Evolutionary conservation across 345 rosid species (phyloP).

Genomic region (Cochlearia excelsa): DNA sequence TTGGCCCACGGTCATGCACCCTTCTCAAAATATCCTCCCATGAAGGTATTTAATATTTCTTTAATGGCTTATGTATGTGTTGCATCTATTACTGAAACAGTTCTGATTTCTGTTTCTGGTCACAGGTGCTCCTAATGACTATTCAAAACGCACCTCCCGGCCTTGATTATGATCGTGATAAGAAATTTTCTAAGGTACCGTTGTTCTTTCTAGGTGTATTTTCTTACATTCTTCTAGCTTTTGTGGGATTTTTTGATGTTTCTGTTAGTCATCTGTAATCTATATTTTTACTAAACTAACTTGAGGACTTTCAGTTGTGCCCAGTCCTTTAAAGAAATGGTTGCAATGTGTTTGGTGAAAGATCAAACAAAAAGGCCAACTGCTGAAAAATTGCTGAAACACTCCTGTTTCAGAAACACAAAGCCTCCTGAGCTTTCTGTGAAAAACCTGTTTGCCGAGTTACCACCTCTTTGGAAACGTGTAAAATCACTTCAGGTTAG

Average conservation of each 20-base stretch:
- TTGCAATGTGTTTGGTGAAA: constrained; percentile 99
- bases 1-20: constrained; percentile 99
- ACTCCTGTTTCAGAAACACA: constrained; percentile 83
- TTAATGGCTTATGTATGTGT: constrained; percentile 3
- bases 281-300: constrained; percentile 56
- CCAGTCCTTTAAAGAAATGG: constrained; percentile 99
- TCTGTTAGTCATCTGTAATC: constrained; percentile 13
- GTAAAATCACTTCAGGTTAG: constrained; percentile 94
- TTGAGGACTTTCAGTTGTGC: constrained; percentile 83
- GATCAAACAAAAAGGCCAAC: constrained; percentile 98
- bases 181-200: constrained; percentile 96
- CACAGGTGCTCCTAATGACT: constrained; percentile 94
- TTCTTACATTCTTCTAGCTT: constrained; percentile 5
- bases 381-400: constrained; percentile 88
- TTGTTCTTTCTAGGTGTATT: constrained; percentile 62
- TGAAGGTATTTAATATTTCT: constrained; percentile 61
- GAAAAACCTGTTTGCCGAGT: constrained; percentile 65
- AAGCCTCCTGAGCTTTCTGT: constrained; percentile 89
- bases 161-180: constrained; percentile 96
- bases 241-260: background rate
- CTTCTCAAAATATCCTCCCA: constrained; percentile 95
- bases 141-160: constrained; percentile 99
- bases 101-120: constrained; percentile 5
- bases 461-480: constrained; percentile 90
- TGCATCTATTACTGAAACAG: background rate